Evolutionary conservation across 139 green algal genomes (phyloP).

Genomic region (Closterium sp.): DNA sequence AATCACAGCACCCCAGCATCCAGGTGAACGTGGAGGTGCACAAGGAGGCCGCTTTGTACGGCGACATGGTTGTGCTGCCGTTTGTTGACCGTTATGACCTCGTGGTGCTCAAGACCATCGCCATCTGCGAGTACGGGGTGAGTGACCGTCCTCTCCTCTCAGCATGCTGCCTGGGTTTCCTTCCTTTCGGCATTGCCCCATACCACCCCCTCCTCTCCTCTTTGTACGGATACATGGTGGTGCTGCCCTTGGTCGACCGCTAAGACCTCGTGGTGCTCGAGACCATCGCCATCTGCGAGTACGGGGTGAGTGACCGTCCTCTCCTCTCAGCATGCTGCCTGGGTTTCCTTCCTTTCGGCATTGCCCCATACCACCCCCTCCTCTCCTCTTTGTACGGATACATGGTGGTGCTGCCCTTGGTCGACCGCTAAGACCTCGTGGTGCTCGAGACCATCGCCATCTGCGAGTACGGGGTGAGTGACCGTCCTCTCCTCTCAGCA

Average conservation of each 20-base stretch:
- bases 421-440: conserved; percentile 43
- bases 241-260: conserved; percentile 42
- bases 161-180: no score
- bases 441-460: conserved; percentile 47
- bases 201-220: no score
- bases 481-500: neutral
- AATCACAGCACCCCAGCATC: conserved; percentile 31
- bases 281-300: conserved; percentile 44
- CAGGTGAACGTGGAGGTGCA: conserved; percentile 41
- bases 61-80: conserved; percentile 41
- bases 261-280: conserved; percentile 47
- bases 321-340: neutral
- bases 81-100: conserved; percentile 48
- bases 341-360: no score
- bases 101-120: conserved; percentile 44
- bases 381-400: conserved; percentile 41
- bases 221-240: conserved; percentile 44
- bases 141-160: conserved; percentile 6
- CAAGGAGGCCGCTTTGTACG: conserved; percentile 38
- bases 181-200: no score
- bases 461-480: conserved; percentile 40
- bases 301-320: conserved; percentile 22
- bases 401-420: conserved; percentile 45
- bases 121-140: conserved; percentile 42
- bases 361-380: no score